Percentiles rank a stretch among this genome's conserved stretches.
phyloP scores from a whole-genome alignment of 768 basidiomycete species.

The Panellus pusillus region DNA sequence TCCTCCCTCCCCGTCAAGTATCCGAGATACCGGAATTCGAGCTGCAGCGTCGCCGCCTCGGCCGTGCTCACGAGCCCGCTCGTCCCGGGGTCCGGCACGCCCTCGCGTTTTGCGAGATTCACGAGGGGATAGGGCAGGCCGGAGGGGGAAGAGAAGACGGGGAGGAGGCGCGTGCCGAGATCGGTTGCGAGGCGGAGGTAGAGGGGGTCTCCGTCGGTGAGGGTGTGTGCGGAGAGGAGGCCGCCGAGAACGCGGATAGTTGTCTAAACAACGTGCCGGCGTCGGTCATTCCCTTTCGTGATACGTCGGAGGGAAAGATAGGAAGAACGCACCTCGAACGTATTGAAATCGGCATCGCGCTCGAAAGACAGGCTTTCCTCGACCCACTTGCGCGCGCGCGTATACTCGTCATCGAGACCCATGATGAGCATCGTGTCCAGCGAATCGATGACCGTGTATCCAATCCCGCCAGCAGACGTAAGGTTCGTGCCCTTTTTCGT shows the following conservation, averaged over 20 bases:
- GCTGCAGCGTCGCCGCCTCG: constrained; percentile 82
- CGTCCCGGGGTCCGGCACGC: constrained; percentile 60
- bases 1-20: constrained; percentile 69
- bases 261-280: too few relatives aligned
- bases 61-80: constrained; percentile 72
- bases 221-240: constrained; percentile 80
- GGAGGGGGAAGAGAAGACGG: constrained; percentile 76
- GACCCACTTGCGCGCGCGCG: constrained; percentile 77
- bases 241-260: constrained; percentile 94
- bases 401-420: constrained; percentile 78
- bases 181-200: constrained; percentile 78
- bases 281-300: too few relatives aligned
- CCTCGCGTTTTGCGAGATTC: constrained; percentile 65
- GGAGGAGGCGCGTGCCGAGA: constrained; percentile 79
- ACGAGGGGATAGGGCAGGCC: constrained; percentile 79
- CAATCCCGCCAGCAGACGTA: constrained; percentile 75
- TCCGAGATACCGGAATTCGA: constrained; percentile 87
- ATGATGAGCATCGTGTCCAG: constrained; percentile 87
- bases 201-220: constrained; percentile 55
- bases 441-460: constrained; percentile 86
- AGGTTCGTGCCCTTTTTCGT: constrained; percentile 74
- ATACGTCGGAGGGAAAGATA: too few relatives aligned
- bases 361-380: constrained; percentile 68
- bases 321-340: constrained; percentile 73
- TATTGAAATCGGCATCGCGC: constrained; percentile 74